These are phyloP conservation scores for Clonostachys solani DNA, from an alignment of 2,329 filamentous ascomycete genomes.

Conservation along the genomic window DNA sequence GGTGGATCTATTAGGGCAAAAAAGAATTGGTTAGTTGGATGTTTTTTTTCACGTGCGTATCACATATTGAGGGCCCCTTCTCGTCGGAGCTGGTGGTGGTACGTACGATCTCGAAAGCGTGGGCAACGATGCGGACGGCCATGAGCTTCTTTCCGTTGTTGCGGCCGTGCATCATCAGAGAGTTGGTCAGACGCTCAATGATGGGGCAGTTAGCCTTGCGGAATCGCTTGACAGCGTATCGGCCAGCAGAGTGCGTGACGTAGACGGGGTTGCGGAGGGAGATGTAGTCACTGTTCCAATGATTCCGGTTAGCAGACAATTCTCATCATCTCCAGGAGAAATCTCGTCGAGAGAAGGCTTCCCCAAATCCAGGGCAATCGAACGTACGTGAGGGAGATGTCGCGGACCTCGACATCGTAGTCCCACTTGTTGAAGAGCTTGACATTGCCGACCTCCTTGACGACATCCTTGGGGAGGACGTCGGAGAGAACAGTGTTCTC, in stretches of 20 bases:
- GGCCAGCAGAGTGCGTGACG: constrained; percentile 96
- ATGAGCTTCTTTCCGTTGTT: constrained; percentile 99
- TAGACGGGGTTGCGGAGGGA: constrained; percentile 99
- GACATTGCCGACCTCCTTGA: constrained; percentile 82
- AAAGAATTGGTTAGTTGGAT: background rate
- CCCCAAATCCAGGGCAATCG: background rate
- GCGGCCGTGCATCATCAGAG: constrained; percentile 99
- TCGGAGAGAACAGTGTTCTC: constrained; percentile 70
- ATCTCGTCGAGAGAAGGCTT: background rate
- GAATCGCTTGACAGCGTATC: constrained; percentile 99
- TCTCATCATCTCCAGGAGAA: constrained; percentile 2
- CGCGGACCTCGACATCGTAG: constrained; percentile 99
- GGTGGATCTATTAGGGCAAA: constrained; percentile 75
- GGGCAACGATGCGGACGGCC: constrained; percentile 98
- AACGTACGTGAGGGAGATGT: constrained; percentile 97
- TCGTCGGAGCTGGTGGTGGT: constrained; percentile 3
- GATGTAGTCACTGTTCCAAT: constrained; percentile 83
- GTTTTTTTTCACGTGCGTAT: background rate
- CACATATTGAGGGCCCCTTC: background rate
- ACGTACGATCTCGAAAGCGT: constrained; percentile 99
- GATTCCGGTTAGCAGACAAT: constrained; percentile 23
- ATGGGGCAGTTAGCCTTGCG: constrained; percentile 99
- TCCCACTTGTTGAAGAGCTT: constrained; percentile 98
- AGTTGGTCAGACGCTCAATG: constrained; percentile 99
- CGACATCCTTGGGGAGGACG: constrained; percentile 90